Evolutionary conservation across 768 basidiomycete species (phyloP).

Genomic region (Boletus tomentosulus): DNA sequence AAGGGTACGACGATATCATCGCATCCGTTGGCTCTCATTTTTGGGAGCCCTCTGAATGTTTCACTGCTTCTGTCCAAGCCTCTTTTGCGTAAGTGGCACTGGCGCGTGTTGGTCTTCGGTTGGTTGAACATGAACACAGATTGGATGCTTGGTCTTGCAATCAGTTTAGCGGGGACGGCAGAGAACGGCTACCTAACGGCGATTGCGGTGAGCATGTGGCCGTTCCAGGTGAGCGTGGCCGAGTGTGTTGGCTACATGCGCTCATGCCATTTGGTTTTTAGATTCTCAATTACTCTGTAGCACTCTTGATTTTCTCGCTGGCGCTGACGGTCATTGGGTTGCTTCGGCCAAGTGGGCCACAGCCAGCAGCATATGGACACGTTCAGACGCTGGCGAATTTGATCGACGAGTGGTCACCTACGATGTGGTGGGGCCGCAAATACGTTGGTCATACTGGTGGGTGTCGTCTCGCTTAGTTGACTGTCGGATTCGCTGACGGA

Average conservation of each 20-base stretch:
- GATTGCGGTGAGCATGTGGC: slow-evolving; percentile 25
- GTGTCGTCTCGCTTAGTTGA: slow-evolving; percentile 1
- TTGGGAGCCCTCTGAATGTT: slow-evolving; percentile 17
- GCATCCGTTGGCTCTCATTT: slow-evolving; percentile 21
- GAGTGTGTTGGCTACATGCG: not conserved
- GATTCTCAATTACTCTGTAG: slow-evolving; percentile 26
- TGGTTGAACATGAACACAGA: slow-evolving; percentile 11
- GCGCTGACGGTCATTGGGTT: slow-evolving; percentile 11
- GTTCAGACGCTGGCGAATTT: slow-evolving; percentile 33
- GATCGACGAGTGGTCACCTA: slow-evolving; percentile 34
- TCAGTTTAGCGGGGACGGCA: slow-evolving; percentile 17
- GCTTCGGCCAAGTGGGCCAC: slow-evolving; percentile 19
- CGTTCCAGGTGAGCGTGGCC: slow-evolving; percentile 18
- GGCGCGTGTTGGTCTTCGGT: not conserved
- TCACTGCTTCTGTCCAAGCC: slow-evolving; percentile 20
- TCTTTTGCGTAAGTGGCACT: slow-evolving; percentile 21
- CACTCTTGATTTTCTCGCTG: slow-evolving; percentile 19
- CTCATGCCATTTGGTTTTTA: slow-evolving; percentile 1
- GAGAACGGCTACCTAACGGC: slow-evolving; percentile 6
- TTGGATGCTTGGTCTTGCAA: slow-evolving; percentile 32
- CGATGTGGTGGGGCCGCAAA: slow-evolving; percentile 33
- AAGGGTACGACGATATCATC: slow-evolving; percentile 14
- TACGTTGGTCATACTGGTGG: slow-evolving; percentile 19
- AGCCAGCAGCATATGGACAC: slow-evolving; percentile 32
- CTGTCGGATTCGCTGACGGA: not conserved